These are phyloP conservation scores for Hyaloscypha bicolor DNA, from an alignment of 495 filamentous ascomycete genomes.

Conservation along the genomic window DNA sequence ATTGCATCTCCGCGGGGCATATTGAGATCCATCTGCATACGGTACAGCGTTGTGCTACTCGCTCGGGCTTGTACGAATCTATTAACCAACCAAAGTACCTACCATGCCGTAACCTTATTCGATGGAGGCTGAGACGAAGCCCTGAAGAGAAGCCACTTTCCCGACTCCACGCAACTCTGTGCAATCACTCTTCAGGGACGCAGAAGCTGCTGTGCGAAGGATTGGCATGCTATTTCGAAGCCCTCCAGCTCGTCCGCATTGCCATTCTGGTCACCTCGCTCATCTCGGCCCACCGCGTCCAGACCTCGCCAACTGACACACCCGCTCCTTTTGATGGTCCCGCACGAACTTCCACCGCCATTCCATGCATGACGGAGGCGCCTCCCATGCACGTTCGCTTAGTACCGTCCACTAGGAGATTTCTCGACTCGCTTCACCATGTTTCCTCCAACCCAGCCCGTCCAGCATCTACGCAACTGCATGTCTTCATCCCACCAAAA, in stretches of 20 bases:
- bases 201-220: not conserved
- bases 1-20: not conserved
- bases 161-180: not conserved
- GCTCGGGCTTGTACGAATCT: no score
- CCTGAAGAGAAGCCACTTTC: not conserved
- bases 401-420: constrained; percentile 20
- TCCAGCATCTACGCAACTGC: not conserved
- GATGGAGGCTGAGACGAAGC: not conserved
- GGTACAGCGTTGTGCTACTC: no score
- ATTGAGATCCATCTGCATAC: no score
- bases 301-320: constrained; percentile 23
- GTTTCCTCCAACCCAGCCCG: not conserved
- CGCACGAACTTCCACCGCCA: constrained; percentile 2
- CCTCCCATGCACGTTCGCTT: constrained; percentile 24
- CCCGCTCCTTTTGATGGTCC: constrained; percentile 10
- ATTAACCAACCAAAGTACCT: no score
- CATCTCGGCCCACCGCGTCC: not conserved
- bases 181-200: no score
- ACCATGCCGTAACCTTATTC: no score
- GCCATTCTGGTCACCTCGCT: not conserved
- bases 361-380: constrained; percentile 11
- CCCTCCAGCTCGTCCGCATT: not conserved
- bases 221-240: not conserved
- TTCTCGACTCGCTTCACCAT: constrained; percentile 7
- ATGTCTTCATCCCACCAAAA: not conserved